Conservation (phyloP, 495 filamentous ascomycete genomes). For the Letharia lupina region DNA sequence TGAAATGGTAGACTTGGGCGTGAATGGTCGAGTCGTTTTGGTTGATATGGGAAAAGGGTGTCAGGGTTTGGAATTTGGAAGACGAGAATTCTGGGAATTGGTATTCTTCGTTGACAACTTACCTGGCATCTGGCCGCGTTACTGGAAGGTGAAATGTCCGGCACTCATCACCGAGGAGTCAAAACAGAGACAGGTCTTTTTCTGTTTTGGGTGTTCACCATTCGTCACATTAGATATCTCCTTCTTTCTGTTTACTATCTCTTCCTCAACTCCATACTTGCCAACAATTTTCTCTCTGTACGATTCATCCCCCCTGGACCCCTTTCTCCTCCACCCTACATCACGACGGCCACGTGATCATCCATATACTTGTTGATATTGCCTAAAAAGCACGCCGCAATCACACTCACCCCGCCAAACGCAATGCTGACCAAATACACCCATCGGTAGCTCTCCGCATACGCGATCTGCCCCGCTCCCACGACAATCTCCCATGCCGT, state of each 20-base stretch:
- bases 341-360: slow-evolving; percentile 59
- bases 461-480: slow-evolving; percentile 53
- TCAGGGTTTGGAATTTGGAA: too few species aligned
- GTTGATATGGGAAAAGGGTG: too few species aligned
- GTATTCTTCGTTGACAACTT: too few species aligned
- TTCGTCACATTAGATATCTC: neutral
- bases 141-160: neutral
- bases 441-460: slow-evolving; percentile 54
- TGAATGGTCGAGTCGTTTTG: too few species aligned
- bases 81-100: too few species aligned
- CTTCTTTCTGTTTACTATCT: neutral
- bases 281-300: neutral
- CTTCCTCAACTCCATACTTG: neutral
- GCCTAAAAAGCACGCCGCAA: slow-evolving; percentile 55
- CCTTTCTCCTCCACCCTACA: slow-evolving; percentile 24
- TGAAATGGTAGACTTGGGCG: too few species aligned
- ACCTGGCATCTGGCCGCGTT: too few species aligned
- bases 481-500: slow-evolving; percentile 51
- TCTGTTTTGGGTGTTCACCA: neutral
- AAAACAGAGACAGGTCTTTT: neutral
- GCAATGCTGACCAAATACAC: slow-evolving; percentile 62
- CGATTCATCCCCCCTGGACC: neutral
- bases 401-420: slow-evolving; percentile 55
- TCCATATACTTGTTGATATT: slow-evolving; percentile 60
- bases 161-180: neutral